A percentile compares a stretch with the other conserved stretches of the same genome.
phyloP scores from a whole-genome alignment of 2,329 filamentous ascomycete genomes.

The Ophiosphaerella narmari region DNA sequence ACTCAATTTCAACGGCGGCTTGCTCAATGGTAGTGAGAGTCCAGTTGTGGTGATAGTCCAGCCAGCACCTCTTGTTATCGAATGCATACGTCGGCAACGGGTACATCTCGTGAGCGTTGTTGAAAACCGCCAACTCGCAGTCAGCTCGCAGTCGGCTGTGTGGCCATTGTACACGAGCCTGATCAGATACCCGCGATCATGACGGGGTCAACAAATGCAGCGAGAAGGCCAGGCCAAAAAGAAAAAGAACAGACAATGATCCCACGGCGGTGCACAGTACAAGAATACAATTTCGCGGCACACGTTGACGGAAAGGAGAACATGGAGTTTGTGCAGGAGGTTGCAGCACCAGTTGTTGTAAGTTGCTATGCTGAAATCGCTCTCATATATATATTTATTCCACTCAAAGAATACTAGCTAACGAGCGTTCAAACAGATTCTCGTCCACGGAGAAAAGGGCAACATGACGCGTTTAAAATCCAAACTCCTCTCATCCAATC shows the following conservation, averaged over 20 bases:
- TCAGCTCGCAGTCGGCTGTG: too few relatives aligned
- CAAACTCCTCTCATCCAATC: constrained; percentile 89
- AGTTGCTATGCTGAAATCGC: constrained; percentile 47
- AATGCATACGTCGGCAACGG: constrained; percentile 71
- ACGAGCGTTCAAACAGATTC: constrained; percentile 63
- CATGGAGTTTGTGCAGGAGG: constrained; percentile 93
- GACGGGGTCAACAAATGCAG: constrained; percentile 59
- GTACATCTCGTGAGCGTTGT: constrained; percentile 62
- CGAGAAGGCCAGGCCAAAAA: constrained; percentile 63
- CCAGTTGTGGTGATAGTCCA: constrained; percentile 74
- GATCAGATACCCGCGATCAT: constrained; percentile 95
- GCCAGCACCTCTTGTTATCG: constrained; percentile 74
- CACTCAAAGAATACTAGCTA: constrained; percentile 2
- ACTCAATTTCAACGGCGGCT: constrained; percentile 49
- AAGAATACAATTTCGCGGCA: constrained; percentile 93
- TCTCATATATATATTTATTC: neutral
- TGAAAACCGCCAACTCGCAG: too few relatives aligned
- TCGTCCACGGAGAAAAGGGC: constrained; percentile 95
- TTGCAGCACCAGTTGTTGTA: constrained; percentile 89
- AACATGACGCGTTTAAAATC: constrained; percentile 98
- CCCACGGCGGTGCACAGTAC: constrained; percentile 86
- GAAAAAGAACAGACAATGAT: constrained; percentile 88
- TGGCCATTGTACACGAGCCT: constrained; percentile 93
- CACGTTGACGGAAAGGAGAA: constrained; percentile 97
- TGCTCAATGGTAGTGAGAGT: constrained; percentile 59